These are phyloP conservation scores for Aspergillus cejpii DNA, from an alignment of 2,329 filamentous ascomycete genomes.

Conservation along the genomic window DNA sequence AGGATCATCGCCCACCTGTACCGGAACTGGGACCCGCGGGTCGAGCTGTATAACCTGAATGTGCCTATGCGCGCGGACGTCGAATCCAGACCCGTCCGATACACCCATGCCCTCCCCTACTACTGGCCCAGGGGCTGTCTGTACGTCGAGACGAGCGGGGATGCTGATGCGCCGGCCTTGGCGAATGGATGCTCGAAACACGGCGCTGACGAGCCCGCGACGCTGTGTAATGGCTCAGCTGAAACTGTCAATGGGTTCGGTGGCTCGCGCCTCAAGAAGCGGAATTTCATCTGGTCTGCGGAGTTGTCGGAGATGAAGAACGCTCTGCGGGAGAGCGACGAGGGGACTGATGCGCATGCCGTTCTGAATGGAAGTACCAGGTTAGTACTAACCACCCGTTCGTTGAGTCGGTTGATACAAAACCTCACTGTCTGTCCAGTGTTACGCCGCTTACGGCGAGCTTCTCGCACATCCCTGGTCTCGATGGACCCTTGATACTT, in stretches of 20 bases:
- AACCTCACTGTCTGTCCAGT: constrained; percentile 42
- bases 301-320: constrained; percentile 76
- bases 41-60: constrained; percentile 80
- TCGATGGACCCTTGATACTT: constrained; percentile 62
- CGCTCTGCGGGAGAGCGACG: constrained; percentile 65
- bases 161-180: constrained; percentile 52
- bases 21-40: constrained; percentile 61
- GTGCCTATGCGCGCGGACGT: constrained; percentile 72
- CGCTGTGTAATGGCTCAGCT: not conserved
- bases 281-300: constrained; percentile 87
- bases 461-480: constrained; percentile 67
- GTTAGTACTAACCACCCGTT: constrained; percentile 39
- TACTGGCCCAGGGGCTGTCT: constrained; percentile 71
- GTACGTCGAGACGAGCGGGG: constrained; percentile 55
- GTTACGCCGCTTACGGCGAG: constrained; percentile 84
- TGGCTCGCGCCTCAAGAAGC: constrained; percentile 53
- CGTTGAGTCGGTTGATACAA: constrained; percentile 2
- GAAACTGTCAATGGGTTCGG: constrained; percentile 17
- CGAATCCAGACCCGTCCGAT: constrained; percentile 61
- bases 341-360: constrained; percentile 84
- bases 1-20: constrained; percentile 68
- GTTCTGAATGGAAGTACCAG: constrained; percentile 77
- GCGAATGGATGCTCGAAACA: constrained; percentile 34
- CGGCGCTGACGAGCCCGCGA: not conserved
- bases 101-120: constrained; percentile 76